Evolutionary conservation across 1,139 yeast genomes (phyloP).

Genomic region (Geotrichum armillariae): DNA sequence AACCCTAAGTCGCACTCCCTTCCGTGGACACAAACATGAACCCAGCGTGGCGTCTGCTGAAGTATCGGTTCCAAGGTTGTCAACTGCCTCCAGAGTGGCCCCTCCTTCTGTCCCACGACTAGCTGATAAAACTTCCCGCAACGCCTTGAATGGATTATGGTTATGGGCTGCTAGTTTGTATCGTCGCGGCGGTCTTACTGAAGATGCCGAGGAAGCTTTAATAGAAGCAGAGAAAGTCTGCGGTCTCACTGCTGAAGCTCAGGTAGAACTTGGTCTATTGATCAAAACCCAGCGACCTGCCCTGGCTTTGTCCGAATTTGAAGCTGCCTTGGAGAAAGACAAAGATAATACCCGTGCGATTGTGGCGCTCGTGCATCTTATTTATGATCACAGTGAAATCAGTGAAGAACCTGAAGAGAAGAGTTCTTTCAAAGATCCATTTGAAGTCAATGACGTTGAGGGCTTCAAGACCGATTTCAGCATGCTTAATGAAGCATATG

Average conservation of each 20-base stretch:
- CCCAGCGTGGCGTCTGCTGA: background rate
- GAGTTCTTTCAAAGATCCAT: background rate
- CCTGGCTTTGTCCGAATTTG: conserved; percentile 64
- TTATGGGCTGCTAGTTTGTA: conserved; percentile 70
- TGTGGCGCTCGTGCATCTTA: conserved; percentile 64
- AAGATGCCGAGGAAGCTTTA: conserved; percentile 72
- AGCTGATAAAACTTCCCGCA: conserved; percentile 4
- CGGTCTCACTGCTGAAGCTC: conserved; percentile 55
- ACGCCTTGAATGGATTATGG: conserved; percentile 62
- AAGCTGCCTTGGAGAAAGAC: conserved; percentile 59
- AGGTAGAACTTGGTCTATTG: conserved; percentile 55
- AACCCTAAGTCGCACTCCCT: conserved; percentile 12
- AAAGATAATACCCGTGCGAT: conserved; percentile 56
- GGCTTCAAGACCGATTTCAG: background rate
- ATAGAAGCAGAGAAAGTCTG: conserved; percentile 63
- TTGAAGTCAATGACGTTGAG: background rate
- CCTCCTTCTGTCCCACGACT: conserved; percentile 3
- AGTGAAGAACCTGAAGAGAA: conserved; percentile 21
- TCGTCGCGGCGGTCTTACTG: conserved; percentile 52
- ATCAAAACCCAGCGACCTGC: conserved; percentile 40
- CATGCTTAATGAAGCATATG: background rate
- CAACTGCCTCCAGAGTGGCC: conserved; percentile 9
- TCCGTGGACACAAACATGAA: background rate
- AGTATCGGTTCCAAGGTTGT: conserved; percentile 12
- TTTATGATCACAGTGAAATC: conserved; percentile 43